Evolutionary conservation across 495 filamentous ascomycete genomes (phyloP).

Genomic region (Parathielavia hyrcaniae): DNA sequence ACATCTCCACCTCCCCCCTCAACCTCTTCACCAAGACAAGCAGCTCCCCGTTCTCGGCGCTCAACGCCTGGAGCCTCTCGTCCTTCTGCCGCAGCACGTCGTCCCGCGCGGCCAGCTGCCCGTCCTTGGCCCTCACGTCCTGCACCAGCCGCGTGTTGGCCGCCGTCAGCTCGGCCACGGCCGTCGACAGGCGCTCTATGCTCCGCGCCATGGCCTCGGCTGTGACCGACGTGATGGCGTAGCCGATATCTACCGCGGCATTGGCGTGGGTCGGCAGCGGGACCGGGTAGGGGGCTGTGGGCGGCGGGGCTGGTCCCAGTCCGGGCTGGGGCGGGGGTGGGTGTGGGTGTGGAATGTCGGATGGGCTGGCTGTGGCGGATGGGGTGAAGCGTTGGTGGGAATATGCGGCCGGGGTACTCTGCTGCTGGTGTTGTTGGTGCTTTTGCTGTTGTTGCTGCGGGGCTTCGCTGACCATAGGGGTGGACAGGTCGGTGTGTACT

Average conservation of each 20-base stretch:
- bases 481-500: no score
- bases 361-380: not conserved
- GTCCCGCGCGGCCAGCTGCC: slow-evolving; percentile 1
- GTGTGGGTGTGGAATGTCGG: not conserved
- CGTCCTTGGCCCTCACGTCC: slow-evolving; percentile 6
- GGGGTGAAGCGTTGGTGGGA: not conserved
- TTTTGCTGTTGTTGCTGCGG: not conserved
- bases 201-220: slow-evolving; percentile 11
- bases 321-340: no score
- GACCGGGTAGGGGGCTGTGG: no score
- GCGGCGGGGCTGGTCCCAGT: no score
- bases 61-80: not conserved
- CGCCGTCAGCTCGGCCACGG: slow-evolving; percentile 6
- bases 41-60: not conserved
- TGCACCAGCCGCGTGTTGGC: slow-evolving; percentile 10
- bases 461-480: no score
- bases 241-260: not conserved
- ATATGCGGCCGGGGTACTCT: not conserved
- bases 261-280: not conserved
- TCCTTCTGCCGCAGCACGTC: slow-evolving; percentile 1
- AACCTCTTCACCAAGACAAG: not conserved
- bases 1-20: not conserved
- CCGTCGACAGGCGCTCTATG: slow-evolving; percentile 6
- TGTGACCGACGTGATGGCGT: slow-evolving; percentile 8
- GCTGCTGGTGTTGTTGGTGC: not conserved